These are phyloP conservation scores for Puccinia novopanici DNA, from an alignment of 1,284 basidiomycete genomes.

Conservation along the genomic window DNA sequence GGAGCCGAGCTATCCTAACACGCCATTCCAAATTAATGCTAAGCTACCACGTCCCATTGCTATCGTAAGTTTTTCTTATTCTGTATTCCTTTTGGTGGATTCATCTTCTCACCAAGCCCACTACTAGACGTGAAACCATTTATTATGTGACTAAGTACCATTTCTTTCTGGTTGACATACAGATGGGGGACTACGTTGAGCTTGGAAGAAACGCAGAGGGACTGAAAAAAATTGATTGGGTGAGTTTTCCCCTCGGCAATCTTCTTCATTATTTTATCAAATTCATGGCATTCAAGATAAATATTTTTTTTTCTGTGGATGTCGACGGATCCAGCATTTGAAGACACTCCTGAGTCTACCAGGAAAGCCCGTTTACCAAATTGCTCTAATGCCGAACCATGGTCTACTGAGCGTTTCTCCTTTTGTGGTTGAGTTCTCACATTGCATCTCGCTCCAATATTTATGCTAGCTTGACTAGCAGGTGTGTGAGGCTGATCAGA, in stretches of 20 bases:
- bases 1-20: slow-evolving; percentile 39
- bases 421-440: slow-evolving; percentile 15
- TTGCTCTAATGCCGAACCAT: slow-evolving; percentile 42
- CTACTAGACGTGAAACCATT: too few species aligned
- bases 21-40: slow-evolving; percentile 39
- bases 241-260: background rate
- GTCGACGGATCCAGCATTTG: slow-evolving; percentile 9
- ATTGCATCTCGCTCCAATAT: background rate
- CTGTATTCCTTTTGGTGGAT: background rate
- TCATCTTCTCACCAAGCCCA: background rate
- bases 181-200: slow-evolving; percentile 46
- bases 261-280: background rate
- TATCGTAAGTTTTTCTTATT: slow-evolving; percentile 29
- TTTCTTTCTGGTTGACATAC: background rate
- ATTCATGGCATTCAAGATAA: background rate
- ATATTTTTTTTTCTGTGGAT: background rate
- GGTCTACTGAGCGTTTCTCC: slow-evolving; percentile 32
- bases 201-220: slow-evolving; percentile 32
- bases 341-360: slow-evolving; percentile 23
- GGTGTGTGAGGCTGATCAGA: background rate
- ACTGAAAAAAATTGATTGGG: slow-evolving; percentile 40
- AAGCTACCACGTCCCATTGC: slow-evolving; percentile 45
- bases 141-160: background rate
- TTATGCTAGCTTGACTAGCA: background rate
- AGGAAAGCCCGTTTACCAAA: slow-evolving; percentile 44